Evolutionary conservation across 345 rosid genomes (phyloP).

Genomic region (Aquilaria yunnanensis): DNA sequence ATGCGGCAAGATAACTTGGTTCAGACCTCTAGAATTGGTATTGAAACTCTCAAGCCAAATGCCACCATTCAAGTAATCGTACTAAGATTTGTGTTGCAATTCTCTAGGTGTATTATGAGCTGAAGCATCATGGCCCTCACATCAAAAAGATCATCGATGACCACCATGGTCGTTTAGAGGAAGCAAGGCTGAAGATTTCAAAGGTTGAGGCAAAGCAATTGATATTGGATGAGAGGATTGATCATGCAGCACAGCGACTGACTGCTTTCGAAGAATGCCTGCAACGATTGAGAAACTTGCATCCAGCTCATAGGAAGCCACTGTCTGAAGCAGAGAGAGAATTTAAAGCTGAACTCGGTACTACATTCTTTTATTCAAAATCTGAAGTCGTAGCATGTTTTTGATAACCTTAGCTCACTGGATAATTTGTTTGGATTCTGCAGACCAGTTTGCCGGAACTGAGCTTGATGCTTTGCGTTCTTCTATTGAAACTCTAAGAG

Average conservation of each 20-base stretch:
- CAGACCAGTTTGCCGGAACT: conserved; percentile 61
- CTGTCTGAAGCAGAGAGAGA: conserved; percentile 78
- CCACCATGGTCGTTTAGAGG: conserved; percentile 55
- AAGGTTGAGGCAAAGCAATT: conserved; percentile 65
- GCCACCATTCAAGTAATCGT: not conserved
- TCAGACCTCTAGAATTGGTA: too few relatives aligned
- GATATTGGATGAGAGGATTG: conserved; percentile 50
- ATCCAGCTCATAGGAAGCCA: conserved; percentile 77
- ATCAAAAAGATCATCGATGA: conserved; percentile 71
- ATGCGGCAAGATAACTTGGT: too few relatives aligned
- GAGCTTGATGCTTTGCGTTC: conserved; percentile 70
- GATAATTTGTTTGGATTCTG: conserved; percentile 11
- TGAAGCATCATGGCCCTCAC: conserved; percentile 86
- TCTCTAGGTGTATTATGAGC: conserved; percentile 72
- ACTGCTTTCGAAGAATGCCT: conserved; percentile 54
- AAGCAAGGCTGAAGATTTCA: conserved; percentile 53
- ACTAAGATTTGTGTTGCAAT: conserved; percentile 2
- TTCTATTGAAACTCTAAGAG: conserved; percentile 62
- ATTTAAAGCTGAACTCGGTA: conserved; percentile 84
- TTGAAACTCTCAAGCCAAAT: too few relatives aligned
- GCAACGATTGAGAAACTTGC: conserved; percentile 59
- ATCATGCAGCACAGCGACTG: conserved; percentile 36
- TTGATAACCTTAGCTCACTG: not conserved
- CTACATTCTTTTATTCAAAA: conserved; percentile 11
- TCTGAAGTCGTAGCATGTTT: not conserved